Percentiles rank a stretch among this genome's conserved stretches.
phyloP scores from a whole-genome alignment of 1,284 basidiomycete species.

The Ustilago loliicola region DNA sequence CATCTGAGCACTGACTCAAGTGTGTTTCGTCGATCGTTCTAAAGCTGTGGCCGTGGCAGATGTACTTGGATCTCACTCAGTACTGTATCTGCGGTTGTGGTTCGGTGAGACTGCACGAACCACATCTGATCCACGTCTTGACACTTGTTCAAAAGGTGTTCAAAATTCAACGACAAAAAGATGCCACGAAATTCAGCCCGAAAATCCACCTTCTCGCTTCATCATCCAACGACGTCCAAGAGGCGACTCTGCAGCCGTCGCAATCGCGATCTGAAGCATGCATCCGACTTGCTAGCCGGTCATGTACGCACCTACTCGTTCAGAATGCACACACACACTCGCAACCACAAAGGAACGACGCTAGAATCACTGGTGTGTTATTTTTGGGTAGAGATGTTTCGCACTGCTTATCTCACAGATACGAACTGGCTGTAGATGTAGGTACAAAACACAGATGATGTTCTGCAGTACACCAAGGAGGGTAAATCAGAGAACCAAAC shows the following conservation, averaged over 20 bases:
- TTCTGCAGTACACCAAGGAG: constrained; percentile 18
- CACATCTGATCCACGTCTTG: too few relatives aligned
- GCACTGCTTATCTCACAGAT: constrained; percentile 15
- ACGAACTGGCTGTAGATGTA: constrained; percentile 23
- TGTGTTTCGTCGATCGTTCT: too few relatives aligned
- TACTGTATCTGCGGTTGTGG: too few relatives aligned
- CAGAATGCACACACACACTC: not conserved
- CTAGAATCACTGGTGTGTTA: constrained; percentile 20
- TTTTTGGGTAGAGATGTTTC: constrained; percentile 21
- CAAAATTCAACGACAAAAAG: not conserved
- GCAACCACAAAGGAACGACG: not conserved
- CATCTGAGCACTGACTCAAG: too few relatives aligned
- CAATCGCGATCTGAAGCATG: too few relatives aligned
- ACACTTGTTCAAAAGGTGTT: too few relatives aligned
- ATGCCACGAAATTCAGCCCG: not conserved
- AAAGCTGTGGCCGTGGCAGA: too few relatives aligned
- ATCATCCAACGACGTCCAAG: too few relatives aligned
- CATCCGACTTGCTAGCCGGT: not conserved
- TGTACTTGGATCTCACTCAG: too few relatives aligned
- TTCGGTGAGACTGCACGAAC: too few relatives aligned
- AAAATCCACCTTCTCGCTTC: not conserved
- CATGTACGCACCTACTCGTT: too few relatives aligned
- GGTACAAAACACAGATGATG: constrained; percentile 10
- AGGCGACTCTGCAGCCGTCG: too few relatives aligned
- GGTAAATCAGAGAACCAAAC: not conserved